Percentiles rank a stretch among this genome's conserved stretches.
Conservation (phyloP, 2,329 filamentous ascomycete species). For the Ceratocystis alfenasii region DNA sequence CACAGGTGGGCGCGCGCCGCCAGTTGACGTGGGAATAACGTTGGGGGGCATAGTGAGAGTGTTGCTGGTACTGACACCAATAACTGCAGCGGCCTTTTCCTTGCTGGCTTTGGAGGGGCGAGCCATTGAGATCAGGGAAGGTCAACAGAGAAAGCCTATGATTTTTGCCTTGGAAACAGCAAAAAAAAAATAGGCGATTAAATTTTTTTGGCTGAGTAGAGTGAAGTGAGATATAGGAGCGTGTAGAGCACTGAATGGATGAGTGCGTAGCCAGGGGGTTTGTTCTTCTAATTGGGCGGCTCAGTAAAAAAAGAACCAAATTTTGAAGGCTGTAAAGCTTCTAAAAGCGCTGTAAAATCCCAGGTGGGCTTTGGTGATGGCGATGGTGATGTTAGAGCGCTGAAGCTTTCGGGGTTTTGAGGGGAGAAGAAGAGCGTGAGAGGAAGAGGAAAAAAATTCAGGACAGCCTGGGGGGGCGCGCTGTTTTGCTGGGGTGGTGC, state of each 20-base stretch:
- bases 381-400: slow-evolving; percentile 15
- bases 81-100: slow-evolving; percentile 30
- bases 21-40: slow-evolving; percentile 31
- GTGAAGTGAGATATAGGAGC: too few relatives aligned
- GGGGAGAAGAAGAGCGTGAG: slow-evolving; percentile 16
- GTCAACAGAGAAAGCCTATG: not conserved
- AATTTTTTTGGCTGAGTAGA: too few relatives aligned
- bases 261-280: too few relatives aligned
- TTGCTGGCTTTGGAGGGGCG: slow-evolving; percentile 35
- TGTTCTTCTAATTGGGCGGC: not conserved
- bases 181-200: not conserved
- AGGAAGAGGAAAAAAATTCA: slow-evolving; percentile 19
- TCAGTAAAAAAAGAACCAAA: slow-evolving; percentile 22
- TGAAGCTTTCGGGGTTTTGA: slow-evolving; percentile 12
- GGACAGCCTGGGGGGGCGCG: slow-evolving; percentile 18
- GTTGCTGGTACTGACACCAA: slow-evolving; percentile 2
- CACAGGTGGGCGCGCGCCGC: slow-evolving; percentile 24
- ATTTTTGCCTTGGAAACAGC: not conserved
- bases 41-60: slow-evolving; percentile 26
- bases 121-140: slow-evolving; percentile 31
- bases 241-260: too few relatives aligned
- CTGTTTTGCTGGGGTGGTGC: slow-evolving; percentile 20
- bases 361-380: not conserved
- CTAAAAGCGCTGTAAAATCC: not conserved
- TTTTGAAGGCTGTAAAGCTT: not conserved